Evolutionary conservation across 2,329 filamentous ascomycete genomes (phyloP).

Genomic region (Graphiopsis chlorocephala): DNA sequence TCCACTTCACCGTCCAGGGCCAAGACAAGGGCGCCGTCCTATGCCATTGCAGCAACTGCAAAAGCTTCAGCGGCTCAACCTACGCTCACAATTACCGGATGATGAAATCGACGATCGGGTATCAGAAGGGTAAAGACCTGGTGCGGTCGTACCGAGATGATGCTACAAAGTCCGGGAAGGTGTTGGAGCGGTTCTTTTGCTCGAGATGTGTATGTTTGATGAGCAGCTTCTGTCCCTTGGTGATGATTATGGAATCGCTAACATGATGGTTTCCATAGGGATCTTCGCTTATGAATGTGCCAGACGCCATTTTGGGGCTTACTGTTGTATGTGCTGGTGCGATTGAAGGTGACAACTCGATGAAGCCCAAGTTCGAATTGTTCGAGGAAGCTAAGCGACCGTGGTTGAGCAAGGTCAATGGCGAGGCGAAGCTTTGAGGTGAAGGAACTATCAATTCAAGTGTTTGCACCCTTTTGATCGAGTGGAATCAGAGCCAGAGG

Average conservation of each 20-base stretch:
- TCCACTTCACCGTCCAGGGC: conserved; percentile 27
- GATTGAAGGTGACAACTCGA: not conserved
- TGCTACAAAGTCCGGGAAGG: conserved; percentile 28
- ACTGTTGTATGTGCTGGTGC: not conserved
- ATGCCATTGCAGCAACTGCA: conserved; percentile 32
- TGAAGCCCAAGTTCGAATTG: conserved; percentile 16
- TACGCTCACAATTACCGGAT: conserved; percentile 33
- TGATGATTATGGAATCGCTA: not conserved
- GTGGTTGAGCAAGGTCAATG: conserved; percentile 5
- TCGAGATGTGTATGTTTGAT: conserved; percentile 26
- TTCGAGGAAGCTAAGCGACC: conserved; percentile 12
- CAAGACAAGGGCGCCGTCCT: conserved; percentile 31
- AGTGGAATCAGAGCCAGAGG: not conserved
- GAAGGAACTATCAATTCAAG: not conserved
- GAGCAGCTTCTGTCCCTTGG: not conserved
- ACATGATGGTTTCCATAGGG: not conserved
- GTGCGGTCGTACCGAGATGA: conserved; percentile 26
- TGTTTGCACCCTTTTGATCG: not conserved
- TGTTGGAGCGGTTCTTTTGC: conserved; percentile 29
- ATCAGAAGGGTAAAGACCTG: conserved; percentile 26
- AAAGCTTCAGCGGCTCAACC: conserved; percentile 24
- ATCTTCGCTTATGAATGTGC: conserved; percentile 8
- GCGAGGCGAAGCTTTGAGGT: conserved; percentile 2
- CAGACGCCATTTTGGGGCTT: conserved; percentile 5
- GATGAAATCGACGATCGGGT: conserved; percentile 25